Evolutionary conservation across 2,329 filamentous ascomycete species (phyloP), one percentile per base, ranked within the genome.

Genomic region (Microdochium paspali): DNA sequence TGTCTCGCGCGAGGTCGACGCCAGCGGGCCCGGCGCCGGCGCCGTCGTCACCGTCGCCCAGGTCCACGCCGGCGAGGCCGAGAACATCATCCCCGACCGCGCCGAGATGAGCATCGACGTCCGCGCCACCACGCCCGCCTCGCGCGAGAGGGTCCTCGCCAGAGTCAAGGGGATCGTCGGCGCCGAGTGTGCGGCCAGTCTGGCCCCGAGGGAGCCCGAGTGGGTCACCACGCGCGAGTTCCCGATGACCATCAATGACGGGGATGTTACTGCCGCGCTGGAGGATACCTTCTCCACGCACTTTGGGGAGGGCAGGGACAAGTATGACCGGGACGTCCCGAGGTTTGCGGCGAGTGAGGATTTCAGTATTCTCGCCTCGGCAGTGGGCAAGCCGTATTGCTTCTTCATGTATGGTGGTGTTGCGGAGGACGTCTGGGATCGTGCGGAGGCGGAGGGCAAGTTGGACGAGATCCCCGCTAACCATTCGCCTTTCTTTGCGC

Each of bases 211-310:
- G 42, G 57, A 63, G 15, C 76, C 78, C 0, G 61, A 56, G 1
- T 65, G 80, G 24, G 63, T 61, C 13, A 58, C 59, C 24, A 70
- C 64, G 0, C 56, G 58, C 0, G 63, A 64, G 2, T 71, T 73
- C 6, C 78, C 78, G 0, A 57, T 75, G 1, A 72, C 74, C 0
- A 65, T 73, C 50, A 82, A 82, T 49, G 76, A 81, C 49, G 65
- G 59, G 0, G 51, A 52, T 0, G 62, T 72, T 0, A 74, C 72
- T 0, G 54, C 53, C 3, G 58, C 54, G 10, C 59, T 82, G 0
- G 67, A 69, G 18, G 56, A 60, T 2, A 60, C 64, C 0, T 81
- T 80, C 51, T 50, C 53, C 0, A 51, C 59, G 1, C 71, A 76
- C 48, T 80, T 81, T 51, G 56, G 45, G 23, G 24, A 26, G 23